Evolutionary conservation across 2,329 filamentous ascomycete species (phyloP).

Genomic region (Penicillium occitanis): DNA sequence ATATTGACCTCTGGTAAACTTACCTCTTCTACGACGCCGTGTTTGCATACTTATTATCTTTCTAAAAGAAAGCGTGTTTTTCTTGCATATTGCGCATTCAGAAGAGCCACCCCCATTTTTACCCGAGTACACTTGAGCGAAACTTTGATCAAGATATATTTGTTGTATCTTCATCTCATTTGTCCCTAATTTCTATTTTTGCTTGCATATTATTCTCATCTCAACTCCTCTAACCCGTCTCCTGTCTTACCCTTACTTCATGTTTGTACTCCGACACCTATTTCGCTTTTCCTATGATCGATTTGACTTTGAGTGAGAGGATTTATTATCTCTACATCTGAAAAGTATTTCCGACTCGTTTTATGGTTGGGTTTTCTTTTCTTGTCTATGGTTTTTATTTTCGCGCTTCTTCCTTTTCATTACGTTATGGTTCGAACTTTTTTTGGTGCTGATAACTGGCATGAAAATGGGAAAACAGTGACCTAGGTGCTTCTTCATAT

Average conservation of each 20-base stretch:
- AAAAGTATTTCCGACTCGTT: constrained; percentile 13
- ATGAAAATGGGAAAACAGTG: constrained; percentile 5
- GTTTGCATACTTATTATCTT: constrained; percentile 3
- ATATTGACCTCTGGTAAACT: constrained; percentile 6
- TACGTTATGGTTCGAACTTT: neutral
- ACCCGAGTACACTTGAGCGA: constrained; percentile 13
- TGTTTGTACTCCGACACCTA: neutral
- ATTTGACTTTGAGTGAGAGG: neutral
- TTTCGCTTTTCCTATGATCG: neutral
- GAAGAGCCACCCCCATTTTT: constrained; percentile 7
- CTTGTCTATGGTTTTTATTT: constrained; percentile 6
- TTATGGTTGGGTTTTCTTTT: constrained; percentile 14
- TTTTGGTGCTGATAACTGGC: neutral
- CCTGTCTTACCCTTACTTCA: neutral
- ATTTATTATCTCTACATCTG: neutral
- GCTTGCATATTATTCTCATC: constrained; percentile 6
- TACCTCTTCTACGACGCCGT: constrained; percentile 3
- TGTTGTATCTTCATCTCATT: constrained; percentile 9
- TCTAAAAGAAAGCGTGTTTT: constrained; percentile 10
- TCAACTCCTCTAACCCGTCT: constrained; percentile 9
- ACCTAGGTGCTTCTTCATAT: neutral
- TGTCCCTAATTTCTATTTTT: neutral
- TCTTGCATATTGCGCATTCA: constrained; percentile 14
- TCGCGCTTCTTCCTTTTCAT: neutral
- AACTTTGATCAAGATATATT: constrained; percentile 9